These are phyloP conservation scores for Bonia amplexicaulis DNA, from an alignment of 176 grass and related monocot genomes.

Conservation along the genomic window DNA sequence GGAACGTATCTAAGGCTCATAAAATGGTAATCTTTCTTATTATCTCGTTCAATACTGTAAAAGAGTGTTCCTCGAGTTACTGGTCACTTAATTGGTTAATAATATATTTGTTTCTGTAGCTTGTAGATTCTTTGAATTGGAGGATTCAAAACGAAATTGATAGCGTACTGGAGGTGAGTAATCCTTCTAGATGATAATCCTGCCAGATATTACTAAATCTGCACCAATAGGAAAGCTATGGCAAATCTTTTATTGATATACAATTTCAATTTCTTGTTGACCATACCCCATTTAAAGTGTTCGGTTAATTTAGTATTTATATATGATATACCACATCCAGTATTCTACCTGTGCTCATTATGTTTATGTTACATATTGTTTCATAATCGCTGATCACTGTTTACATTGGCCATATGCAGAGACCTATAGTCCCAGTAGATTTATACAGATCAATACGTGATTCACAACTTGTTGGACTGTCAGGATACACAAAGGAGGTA, in stretches of 20 bases:
- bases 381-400: conserved; percentile 20
- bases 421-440: conserved; percentile 78
- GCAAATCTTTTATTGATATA: not conserved
- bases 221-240: not conserved
- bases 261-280: not conserved
- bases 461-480: conserved; percentile 88
- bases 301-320: not conserved
- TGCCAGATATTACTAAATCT: not conserved
- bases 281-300: not conserved
- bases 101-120: conserved; percentile 42
- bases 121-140: conserved; percentile 90
- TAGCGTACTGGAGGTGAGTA: conserved; percentile 70
- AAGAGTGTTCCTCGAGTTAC: not conserved
- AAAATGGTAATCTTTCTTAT: conserved; percentile 69
- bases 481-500: conserved; percentile 93
- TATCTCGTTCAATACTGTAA: not conserved
- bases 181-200: conserved; percentile 21
- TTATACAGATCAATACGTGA: conserved; percentile 82
- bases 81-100: not conserved
- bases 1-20: conserved; percentile 73
- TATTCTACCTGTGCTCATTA: not conserved
- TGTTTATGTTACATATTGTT: not conserved
- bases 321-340: not conserved
- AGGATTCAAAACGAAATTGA: conserved; percentile 92
- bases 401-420: conserved; percentile 50